Conservation (phyloP, 164 flowering plant genomes). For the Annona squamosa region DNA sequence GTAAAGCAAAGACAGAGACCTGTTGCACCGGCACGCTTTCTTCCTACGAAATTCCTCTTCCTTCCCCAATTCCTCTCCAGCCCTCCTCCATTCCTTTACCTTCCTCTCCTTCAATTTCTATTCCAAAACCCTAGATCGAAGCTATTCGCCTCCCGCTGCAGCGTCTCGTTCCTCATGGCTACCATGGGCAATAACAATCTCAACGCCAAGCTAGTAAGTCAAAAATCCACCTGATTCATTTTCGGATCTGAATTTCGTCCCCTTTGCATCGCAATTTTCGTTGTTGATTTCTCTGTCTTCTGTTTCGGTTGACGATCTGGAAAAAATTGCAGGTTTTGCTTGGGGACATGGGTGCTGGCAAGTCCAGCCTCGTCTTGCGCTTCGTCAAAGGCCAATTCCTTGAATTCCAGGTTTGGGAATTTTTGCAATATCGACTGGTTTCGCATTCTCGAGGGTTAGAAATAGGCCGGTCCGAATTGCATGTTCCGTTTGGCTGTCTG, state of each 20-base stretch:
- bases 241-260: not conserved
- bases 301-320: not conserved
- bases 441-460: not conserved
- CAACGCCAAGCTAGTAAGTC: constrained; percentile 69
- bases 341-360: constrained; percentile 74
- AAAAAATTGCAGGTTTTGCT: constrained; percentile 41
- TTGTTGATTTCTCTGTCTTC: constrained; percentile 1
- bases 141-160: constrained; percentile 3
- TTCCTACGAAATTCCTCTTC: not conserved
- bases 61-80: not conserved
- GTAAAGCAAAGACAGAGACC: not conserved
- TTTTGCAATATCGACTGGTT: not conserved
- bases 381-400: constrained; percentile 70
- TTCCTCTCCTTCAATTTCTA: not conserved
- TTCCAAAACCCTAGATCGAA: constrained; percentile 1
- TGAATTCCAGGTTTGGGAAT: constrained; percentile 50
- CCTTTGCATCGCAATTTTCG: not conserved
- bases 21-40: not conserved
- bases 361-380: constrained; percentile 63
- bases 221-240: constrained; percentile 1
- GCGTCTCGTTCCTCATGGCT: constrained; percentile 33
- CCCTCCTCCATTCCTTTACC: not conserved
- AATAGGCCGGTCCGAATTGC: too few species aligned
- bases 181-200: constrained; percentile 55
- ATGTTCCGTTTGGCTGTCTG: too few species aligned